phyloP scores from a whole-genome alignment of 1,284 basidiomycete genomes.

The Trametes pubescens region DNA sequence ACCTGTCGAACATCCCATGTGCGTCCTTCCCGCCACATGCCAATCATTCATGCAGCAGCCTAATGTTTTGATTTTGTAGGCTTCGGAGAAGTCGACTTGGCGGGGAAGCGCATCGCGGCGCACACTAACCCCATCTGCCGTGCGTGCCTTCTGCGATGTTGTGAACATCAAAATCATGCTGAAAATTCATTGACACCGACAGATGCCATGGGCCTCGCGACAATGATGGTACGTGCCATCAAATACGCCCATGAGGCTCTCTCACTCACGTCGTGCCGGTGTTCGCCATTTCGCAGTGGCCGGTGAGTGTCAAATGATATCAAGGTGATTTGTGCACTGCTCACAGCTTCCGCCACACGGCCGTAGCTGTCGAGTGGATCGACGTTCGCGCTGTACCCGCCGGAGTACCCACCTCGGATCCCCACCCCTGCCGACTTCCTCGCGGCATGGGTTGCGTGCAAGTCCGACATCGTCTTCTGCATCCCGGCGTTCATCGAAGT shows the following conservation, averaged over 20 bases:
- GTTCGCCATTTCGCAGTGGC: slow-evolving; percentile 2
- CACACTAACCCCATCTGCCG: slow-evolving; percentile 36
- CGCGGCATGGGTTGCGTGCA: slow-evolving; percentile 27
- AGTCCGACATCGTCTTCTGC: slow-evolving; percentile 35
- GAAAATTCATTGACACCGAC: neutral
- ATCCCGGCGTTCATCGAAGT: slow-evolving; percentile 44
- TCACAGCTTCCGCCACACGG: neutral
- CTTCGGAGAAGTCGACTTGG: slow-evolving; percentile 32
- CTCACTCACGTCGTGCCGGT: neutral
- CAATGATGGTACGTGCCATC: slow-evolving; percentile 17
- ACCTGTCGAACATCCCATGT: slow-evolving; percentile 31
- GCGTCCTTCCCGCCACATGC: slow-evolving; percentile 9
- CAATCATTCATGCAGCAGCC: neutral
- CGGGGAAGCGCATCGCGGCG: slow-evolving; percentile 26
- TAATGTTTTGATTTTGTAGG: slow-evolving; percentile 18
- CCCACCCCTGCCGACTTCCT: slow-evolving; percentile 40
- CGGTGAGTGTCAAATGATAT: slow-evolving; percentile 22
- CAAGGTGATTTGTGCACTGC: neutral
- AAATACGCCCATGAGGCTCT: neutral
- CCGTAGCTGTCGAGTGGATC: slow-evolving; percentile 38
- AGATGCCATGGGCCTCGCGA: slow-evolving; percentile 35
- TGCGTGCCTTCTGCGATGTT: slow-evolving; percentile 8
- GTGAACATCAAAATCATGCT: neutral
- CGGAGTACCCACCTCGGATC: slow-evolving; percentile 32
- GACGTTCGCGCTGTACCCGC: slow-evolving; percentile 38